These are phyloP conservation scores for Cladophialophora yegresii DNA, from an alignment of 2,329 filamentous ascomycete species.

Conservation along the genomic window DNA sequence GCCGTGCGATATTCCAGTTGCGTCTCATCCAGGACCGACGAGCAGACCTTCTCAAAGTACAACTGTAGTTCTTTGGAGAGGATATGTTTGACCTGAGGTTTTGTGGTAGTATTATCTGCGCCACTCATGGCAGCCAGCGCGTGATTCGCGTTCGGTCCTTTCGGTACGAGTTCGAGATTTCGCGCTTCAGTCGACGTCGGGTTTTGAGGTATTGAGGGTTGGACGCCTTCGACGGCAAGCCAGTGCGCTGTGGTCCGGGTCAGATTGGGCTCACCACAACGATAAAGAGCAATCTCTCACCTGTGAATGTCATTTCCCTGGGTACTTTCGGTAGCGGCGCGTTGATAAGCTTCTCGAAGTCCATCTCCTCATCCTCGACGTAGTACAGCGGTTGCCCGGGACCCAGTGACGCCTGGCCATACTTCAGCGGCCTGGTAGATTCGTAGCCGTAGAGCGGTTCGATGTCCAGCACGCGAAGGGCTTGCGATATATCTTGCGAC, in stretches of 20 bases:
- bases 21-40: constrained; percentile 81
- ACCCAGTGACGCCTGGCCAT: constrained; percentile 90
- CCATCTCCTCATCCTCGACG: constrained; percentile 96
- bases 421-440: constrained; percentile 81
- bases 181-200: constrained; percentile 82
- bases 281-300: constrained; percentile 51
- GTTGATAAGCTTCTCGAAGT: constrained; percentile 99
- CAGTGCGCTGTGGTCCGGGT: constrained; percentile 70
- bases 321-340: constrained; percentile 92
- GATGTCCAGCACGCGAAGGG: constrained; percentile 81
- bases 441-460: constrained; percentile 84
- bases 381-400: constrained; percentile 95
- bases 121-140: constrained; percentile 80
- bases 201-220: constrained; percentile 95
- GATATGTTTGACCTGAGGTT: constrained; percentile 92
- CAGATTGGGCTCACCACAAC: background rate
- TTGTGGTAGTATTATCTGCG: constrained; percentile 78
- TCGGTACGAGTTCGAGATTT: constrained; percentile 81
- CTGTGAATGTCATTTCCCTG: constrained; percentile 86
- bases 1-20: constrained; percentile 85
- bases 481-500: constrained; percentile 85
- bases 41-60: constrained; percentile 94
- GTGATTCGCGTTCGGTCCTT: constrained; percentile 84
- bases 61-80: constrained; percentile 93
- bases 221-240: constrained; percentile 95